phyloP scores from a whole-genome alignment of 805 yeast species.

The Lachancea nothofagi region DNA sequence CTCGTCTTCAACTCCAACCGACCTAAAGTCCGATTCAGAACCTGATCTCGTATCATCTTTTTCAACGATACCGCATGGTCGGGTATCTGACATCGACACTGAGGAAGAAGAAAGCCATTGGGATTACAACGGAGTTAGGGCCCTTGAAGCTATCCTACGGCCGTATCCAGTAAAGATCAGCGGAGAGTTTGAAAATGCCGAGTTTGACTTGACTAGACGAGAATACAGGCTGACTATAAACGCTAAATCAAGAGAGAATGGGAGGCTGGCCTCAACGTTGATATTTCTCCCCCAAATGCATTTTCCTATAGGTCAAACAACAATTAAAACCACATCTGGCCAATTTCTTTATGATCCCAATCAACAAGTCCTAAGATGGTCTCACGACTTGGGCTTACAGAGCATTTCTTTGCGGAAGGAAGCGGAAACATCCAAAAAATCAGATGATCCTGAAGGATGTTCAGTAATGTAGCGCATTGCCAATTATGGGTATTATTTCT shows the following conservation, averaged over 20 bases:
- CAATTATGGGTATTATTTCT: background rate
- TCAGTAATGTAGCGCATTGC: constrained; percentile 4
- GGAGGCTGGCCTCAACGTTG: constrained; percentile 35
- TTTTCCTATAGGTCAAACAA: constrained; percentile 45
- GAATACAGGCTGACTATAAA: constrained; percentile 45
- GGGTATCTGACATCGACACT: background rate
- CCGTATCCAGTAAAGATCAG: constrained; percentile 65
- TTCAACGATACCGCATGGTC: constrained; percentile 6
- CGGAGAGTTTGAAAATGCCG: constrained; percentile 52
- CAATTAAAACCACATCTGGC: constrained; percentile 53
- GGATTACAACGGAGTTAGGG: constrained; percentile 55
- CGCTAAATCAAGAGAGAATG: constrained; percentile 15
- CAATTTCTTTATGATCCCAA: constrained; percentile 45
- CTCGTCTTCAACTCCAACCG: background rate
- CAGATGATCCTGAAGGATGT: constrained; percentile 8
- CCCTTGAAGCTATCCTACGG: constrained; percentile 65
- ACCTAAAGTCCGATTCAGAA: background rate
- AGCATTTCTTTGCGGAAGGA: constrained; percentile 23
- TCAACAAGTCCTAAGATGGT: constrained; percentile 64
- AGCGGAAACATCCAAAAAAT: background rate
- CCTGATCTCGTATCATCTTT: constrained; percentile 2
- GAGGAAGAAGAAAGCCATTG: background rate
- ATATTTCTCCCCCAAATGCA: constrained; percentile 72
- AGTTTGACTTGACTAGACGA: constrained; percentile 50
- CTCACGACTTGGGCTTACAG: constrained; percentile 46